phyloP scores from a whole-genome alignment of 495 filamentous ascomycete genomes.

The Neurospora hispaniola region DNA sequence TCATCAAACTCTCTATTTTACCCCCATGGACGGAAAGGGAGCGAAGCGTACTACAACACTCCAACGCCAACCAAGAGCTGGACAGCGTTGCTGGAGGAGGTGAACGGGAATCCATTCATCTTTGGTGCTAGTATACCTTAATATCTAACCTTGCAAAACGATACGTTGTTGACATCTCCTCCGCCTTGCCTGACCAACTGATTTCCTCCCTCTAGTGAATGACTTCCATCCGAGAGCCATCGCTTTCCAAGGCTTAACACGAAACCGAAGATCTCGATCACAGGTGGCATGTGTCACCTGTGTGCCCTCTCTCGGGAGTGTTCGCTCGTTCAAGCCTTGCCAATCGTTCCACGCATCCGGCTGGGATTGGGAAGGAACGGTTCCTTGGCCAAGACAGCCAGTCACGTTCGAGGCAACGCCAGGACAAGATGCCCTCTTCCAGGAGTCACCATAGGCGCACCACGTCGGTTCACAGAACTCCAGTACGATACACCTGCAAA shows the following conservation, averaged over 20 bases:
- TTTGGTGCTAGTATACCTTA: neutral
- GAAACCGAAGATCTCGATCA: neutral
- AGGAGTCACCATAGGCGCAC: neutral
- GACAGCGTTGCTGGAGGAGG: constrained; percentile 8
- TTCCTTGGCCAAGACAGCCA: neutral
- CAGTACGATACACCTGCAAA: neutral
- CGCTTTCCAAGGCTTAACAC: neutral
- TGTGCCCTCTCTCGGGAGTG: neutral
- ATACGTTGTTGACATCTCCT: neutral
- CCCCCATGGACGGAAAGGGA: neutral
- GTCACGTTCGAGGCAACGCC: neutral
- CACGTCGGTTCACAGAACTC: neutral
- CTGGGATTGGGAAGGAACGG: neutral
- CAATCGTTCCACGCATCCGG: neutral
- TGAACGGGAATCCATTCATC: neutral
- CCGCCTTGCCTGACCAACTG: neutral
- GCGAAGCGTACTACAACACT: neutral
- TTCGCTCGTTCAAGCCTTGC: neutral
- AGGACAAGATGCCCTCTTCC: neutral
- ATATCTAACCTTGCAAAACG: neutral
- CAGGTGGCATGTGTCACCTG: neutral
- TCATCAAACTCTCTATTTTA: neutral
- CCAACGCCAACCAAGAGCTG: constrained; percentile 22
- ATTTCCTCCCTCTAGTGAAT: neutral
- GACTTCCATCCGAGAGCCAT: neutral